Percentiles rank a stretch among this genome's conserved stretches.
Evolutionary conservation across 2,329 filamentous ascomycete species (phyloP).

Genomic region (Didymella glomerata): DNA sequence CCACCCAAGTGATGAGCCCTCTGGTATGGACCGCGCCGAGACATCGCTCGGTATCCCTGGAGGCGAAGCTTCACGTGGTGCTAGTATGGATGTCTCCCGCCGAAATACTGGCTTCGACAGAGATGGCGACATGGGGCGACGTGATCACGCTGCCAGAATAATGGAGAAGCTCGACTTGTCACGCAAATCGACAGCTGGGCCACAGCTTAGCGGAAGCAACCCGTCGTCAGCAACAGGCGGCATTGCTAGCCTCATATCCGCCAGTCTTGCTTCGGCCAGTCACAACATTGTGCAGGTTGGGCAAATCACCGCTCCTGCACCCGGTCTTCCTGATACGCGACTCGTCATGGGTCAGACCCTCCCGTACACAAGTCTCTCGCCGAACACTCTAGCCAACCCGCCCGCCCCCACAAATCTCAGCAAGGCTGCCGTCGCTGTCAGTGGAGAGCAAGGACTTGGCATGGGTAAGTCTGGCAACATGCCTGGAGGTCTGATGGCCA

Average conservation of each 20-base stretch:
- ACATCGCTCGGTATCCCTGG: conserved; percentile 71
- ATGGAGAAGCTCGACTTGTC: conserved; percentile 93
- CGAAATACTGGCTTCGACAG: conserved; percentile 61
- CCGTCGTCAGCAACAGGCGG: conserved; percentile 65
- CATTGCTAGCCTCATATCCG: conserved; percentile 85
- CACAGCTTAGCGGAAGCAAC: conserved; percentile 52
- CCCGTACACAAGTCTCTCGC: conserved; percentile 74
- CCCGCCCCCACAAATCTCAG: conserved; percentile 87
- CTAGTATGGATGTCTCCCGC: conserved; percentile 74
- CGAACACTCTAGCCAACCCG: conserved; percentile 81
- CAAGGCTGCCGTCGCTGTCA: conserved; percentile 81
- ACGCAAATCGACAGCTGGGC: conserved; percentile 74
- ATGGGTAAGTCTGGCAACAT: conserved; percentile 71
- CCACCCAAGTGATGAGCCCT: conserved; percentile 63
- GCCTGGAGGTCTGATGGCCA: conserved; percentile 87
- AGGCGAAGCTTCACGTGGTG: conserved; percentile 64
- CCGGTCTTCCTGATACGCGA: conserved; percentile 48
- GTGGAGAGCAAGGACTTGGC: conserved; percentile 75
- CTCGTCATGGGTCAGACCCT: conserved; percentile 56
- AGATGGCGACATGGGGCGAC: conserved; percentile 75
- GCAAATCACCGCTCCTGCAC: conserved; percentile 52
- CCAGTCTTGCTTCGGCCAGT: conserved; percentile 75
- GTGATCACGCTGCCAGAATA: conserved; percentile 85
- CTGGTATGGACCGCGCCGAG: conserved; percentile 65
- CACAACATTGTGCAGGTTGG: conserved; percentile 78